These are phyloP conservation scores for Dendrobium chrysotoxum DNA, from an alignment of 106 monocot species.

Conservation along the genomic window DNA sequence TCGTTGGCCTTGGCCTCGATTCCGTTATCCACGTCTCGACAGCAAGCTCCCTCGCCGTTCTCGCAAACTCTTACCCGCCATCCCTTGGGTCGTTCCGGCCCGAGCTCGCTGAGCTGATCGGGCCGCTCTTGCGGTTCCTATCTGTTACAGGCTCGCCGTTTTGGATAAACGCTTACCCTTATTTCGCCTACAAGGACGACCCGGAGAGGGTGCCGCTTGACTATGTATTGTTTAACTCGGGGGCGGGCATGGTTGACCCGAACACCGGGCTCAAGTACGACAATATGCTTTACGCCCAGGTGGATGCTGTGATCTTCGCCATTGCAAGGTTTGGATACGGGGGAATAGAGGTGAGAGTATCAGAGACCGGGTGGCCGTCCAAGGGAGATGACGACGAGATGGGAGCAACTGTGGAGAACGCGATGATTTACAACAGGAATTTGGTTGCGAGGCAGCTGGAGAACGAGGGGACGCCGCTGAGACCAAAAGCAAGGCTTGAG, in stretches of 20 bases:
- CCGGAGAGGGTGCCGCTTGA: slow-evolving; percentile 40
- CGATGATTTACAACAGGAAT: slow-evolving; percentile 67
- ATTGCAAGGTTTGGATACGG: slow-evolving; percentile 51
- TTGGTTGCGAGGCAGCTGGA: slow-evolving; percentile 55
- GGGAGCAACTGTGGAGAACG: slow-evolving; percentile 79
- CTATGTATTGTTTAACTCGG: slow-evolving; percentile 59
- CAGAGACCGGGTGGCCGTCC: slow-evolving; percentile 98
- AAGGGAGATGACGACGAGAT: slow-evolving; percentile 73
- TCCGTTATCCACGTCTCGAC: slow-evolving; percentile 58
- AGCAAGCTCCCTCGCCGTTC: slow-evolving; percentile 71
- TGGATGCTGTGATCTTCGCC: slow-evolving; percentile 77
- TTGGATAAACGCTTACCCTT: slow-evolving; percentile 98
- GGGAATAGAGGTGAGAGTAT: slow-evolving; percentile 65
- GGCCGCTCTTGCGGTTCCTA: slow-evolving; percentile 56
- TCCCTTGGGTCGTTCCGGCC: slow-evolving; percentile 56
- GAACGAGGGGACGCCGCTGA: slow-evolving; percentile 77
- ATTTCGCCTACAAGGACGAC: slow-evolving; percentile 83
- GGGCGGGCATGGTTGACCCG: slow-evolving; percentile 55
- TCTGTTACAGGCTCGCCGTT: slow-evolving; percentile 61
- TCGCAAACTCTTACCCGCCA: slow-evolving; percentile 70
- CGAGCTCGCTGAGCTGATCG: slow-evolving; percentile 29
- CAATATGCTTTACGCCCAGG: slow-evolving; percentile 96
- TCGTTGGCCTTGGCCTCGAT: slow-evolving; percentile 53
- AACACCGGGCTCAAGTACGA: slow-evolving; percentile 71
- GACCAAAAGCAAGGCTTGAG: slow-evolving; percentile 60